Percentiles rank a stretch among this genome's conserved stretches.
These are phyloP conservation scores for Tetrapyrgos nigripes DNA, from an alignment of 1,284 basidiomycete species.

Conservation along the genomic window DNA sequence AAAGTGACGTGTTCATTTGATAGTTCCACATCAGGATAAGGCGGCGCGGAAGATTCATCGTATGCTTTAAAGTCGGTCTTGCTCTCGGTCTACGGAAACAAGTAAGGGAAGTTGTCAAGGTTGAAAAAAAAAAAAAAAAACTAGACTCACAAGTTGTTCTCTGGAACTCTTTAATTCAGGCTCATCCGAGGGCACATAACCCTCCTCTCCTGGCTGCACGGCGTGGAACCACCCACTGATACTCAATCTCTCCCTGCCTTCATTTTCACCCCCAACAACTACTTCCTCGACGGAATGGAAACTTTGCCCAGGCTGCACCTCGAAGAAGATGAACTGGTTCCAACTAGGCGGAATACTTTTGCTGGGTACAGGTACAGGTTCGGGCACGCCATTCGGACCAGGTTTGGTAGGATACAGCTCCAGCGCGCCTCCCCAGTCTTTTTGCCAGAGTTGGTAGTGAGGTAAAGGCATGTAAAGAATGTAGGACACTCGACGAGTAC, in stretches of 20 bases:
- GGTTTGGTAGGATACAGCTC: conserved; percentile 86
- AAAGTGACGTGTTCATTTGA: conserved; percentile 69
- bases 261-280: conserved; percentile 73
- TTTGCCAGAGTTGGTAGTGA: conserved; percentile 67
- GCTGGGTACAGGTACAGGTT: conserved; percentile 67
- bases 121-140: not conserved
- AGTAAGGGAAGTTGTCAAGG: not conserved
- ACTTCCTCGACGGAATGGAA: conserved; percentile 99
- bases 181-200: conserved; percentile 58
- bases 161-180: conserved; percentile 70
- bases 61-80: conserved; percentile 69
- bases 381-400: conserved; percentile 55
- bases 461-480: conserved; percentile 98
- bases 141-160: conserved; percentile 75
- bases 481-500: conserved; percentile 93
- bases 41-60: conserved; percentile 45
- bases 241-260: conserved; percentile 78
- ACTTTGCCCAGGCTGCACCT: conserved; percentile 88
- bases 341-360: conserved; percentile 83
- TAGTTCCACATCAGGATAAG: conserved; percentile 58
- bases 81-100: conserved; percentile 59
- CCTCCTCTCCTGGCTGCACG: conserved; percentile 90
- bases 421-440: conserved; percentile 92
- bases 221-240: conserved; percentile 98
- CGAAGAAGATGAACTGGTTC: conserved; percentile 98